Base-by-base conservation (phyloP, 768 basidiomycete species). In the Polyporus arcularius region DNA sequence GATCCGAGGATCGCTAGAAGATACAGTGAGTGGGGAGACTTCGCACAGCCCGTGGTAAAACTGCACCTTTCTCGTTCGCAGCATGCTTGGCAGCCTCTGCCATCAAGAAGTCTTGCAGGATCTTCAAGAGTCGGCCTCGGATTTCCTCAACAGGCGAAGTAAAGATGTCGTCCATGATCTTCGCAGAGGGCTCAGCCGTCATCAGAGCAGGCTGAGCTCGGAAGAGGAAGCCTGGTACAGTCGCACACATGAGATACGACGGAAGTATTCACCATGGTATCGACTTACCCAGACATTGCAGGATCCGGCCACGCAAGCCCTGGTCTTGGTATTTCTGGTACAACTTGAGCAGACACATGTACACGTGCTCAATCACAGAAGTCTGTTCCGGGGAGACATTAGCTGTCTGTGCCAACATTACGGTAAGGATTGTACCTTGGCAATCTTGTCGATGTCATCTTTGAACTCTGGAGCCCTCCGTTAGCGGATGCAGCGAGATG, bases 161-260 rank as follows among this genome's bases (percentile, higher is more conserved):
- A 69, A 99, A 97, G 42, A 96, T 91, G 2, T 81, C 82, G 70
- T 97, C 94, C 93, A 98, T 96, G 68, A 98, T 88, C 21, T 73
- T 77, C 0, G 90, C 84, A 1, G 95, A 95, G 12, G 81, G 76
- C 4, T 90, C 87, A 65, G 88, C 75, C 0, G 91, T 92, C 88
- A 99, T 95, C 59, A 98, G 75, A 0, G 89, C 89, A 2, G 97
- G 96, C 66, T 96, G 91, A 4, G 94, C 88, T 28, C 94, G 88
- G 77, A 94, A 98, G 5, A 99, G 75, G 73, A 92, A 97, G 11
- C 96, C 94, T 61, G 12, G 28, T 9, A 48, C 6, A 18, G 28
- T 12, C 42, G 15, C 42, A 14, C 3, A 2, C 4, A 48, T 48
- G 46, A 48, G 46, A 48, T 48, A 2, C 46, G 18, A 30, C 21